phyloP scores from a whole-genome alignment of 2,329 filamentous ascomycete species.

The Talaromyces sp. region DNA sequence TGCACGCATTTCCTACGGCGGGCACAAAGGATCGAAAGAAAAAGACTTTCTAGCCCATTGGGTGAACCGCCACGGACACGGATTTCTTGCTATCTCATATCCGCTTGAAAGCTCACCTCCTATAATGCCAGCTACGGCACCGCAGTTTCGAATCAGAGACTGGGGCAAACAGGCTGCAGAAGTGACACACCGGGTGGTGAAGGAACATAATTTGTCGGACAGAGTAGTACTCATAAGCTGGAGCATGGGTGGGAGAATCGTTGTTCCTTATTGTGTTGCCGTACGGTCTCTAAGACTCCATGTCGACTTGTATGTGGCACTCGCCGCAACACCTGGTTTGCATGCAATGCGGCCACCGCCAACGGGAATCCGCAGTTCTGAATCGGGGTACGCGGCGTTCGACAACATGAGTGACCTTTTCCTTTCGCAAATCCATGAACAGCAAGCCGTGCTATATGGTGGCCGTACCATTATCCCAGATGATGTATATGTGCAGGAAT shows the following conservation, averaged over 20 bases:
- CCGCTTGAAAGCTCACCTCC: constrained; percentile 13
- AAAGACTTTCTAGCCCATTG: constrained; percentile 16
- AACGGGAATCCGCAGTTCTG: not conserved
- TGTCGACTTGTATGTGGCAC: constrained; percentile 10
- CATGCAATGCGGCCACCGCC: constrained; percentile 4
- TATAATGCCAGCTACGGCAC: constrained; percentile 12
- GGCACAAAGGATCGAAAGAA: constrained; percentile 11
- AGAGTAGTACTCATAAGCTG: constrained; percentile 11
- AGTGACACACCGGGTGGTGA: constrained; percentile 10
- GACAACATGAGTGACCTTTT: not conserved
- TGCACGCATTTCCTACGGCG: constrained; percentile 18
- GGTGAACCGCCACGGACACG: constrained; percentile 12
- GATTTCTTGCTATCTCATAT: constrained; percentile 17
- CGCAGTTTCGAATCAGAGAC: constrained; percentile 12
- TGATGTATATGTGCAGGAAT: constrained; percentile 8
- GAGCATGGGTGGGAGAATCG: constrained; percentile 15
- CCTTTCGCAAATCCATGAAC: constrained; percentile 2
- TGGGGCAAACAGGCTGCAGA: constrained; percentile 17
- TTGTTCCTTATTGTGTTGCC: constrained; percentile 8
- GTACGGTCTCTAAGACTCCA: not conserved
- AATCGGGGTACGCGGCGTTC: constrained; percentile 1
- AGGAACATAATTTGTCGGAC: constrained; percentile 1
- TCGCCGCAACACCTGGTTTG: constrained; percentile 13
- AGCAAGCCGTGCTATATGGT: not conserved
- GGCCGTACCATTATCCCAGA: constrained; percentile 7